phyloP scores from a whole-genome alignment of 495 filamentous ascomycete genomes.

The Penicillium canariense region DNA sequence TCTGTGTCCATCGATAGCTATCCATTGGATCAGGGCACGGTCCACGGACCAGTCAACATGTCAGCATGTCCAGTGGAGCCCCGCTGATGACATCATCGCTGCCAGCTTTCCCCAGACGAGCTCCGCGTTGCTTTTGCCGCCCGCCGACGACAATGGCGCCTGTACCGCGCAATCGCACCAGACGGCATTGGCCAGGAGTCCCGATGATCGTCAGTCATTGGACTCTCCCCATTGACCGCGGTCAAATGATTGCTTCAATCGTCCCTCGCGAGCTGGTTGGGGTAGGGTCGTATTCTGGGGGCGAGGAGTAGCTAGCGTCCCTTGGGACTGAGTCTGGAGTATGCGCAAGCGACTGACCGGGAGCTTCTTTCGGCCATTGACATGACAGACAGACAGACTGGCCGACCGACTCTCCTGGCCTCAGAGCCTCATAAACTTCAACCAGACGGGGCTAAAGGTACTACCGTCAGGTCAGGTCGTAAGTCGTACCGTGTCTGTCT shows the following conservation, averaged over 20 bases:
- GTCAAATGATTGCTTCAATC: too few species aligned
- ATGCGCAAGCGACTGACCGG: not conserved
- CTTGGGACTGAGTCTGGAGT: not conserved
- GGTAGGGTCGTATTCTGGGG: not conserved
- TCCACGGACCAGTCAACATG: too few species aligned
- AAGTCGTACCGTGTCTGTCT: constrained; percentile 6
- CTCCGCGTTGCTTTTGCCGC: not conserved
- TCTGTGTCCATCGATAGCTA: too few species aligned
- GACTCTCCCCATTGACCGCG: too few species aligned
- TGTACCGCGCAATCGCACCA: not conserved
- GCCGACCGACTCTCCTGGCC: too few species aligned
- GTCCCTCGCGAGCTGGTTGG: not conserved
- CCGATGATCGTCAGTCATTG: not conserved
- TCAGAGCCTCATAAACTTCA: too few species aligned
- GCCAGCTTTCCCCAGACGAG: constrained; percentile 20
- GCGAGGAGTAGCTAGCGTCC: not conserved
- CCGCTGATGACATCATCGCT: constrained; percentile 7
- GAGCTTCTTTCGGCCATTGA: not conserved
- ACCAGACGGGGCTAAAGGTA: not conserved
- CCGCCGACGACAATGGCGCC: too few species aligned
- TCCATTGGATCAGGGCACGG: too few species aligned
- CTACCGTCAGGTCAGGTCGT: not conserved
- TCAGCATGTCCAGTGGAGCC: not conserved
- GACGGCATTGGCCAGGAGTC: not conserved
- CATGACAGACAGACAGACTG: too few species aligned